phyloP scores from a whole-genome alignment of 164 flowering plant species.

The grape (Vitis vinifera) region DNA sequence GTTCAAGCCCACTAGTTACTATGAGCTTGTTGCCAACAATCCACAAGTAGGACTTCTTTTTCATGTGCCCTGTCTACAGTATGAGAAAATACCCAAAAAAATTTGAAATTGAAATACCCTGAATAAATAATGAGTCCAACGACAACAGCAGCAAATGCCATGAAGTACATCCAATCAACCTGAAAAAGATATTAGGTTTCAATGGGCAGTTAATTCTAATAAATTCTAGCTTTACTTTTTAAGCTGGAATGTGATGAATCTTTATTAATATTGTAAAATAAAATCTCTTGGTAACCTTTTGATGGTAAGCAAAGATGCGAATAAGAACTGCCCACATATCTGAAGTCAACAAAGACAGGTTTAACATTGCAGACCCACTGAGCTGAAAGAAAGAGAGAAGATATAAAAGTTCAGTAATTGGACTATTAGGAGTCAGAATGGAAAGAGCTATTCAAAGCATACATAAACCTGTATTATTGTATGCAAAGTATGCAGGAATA shows the following conservation, averaged over 20 bases:
- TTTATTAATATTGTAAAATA: not conserved
- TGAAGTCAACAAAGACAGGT: constrained; percentile 85
- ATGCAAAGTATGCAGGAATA: too few species aligned
- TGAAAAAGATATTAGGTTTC: constrained; percentile 23
- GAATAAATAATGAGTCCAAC: constrained; percentile 82
- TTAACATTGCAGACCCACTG: constrained; percentile 90
- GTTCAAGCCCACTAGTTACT: too few species aligned
- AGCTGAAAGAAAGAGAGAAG: constrained; percentile 38
- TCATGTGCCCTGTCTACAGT: not conserved
- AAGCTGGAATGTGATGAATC: not conserved
- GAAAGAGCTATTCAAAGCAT: too few species aligned
- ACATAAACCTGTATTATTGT: too few species aligned
- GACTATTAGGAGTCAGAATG: too few species aligned
- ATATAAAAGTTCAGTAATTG: not conserved
- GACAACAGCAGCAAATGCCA: constrained; percentile 74
- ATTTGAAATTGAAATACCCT: constrained; percentile 37
- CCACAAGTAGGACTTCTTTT: too few species aligned
- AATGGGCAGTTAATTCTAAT: not conserved
- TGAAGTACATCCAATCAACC: constrained; percentile 95
- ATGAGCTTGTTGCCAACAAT: too few species aligned
- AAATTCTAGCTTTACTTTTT: not conserved
- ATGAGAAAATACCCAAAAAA: not conserved
- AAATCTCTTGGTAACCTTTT: constrained; percentile 51
- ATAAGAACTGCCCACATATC: constrained; percentile 98
- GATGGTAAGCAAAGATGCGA: constrained; percentile 83